Percentiles rank a stretch among this genome's conserved stretches.
These are phyloP conservation scores for Leptodermis oblonga DNA, from an alignment of 257 asterid species.

Conservation along the genomic window DNA sequence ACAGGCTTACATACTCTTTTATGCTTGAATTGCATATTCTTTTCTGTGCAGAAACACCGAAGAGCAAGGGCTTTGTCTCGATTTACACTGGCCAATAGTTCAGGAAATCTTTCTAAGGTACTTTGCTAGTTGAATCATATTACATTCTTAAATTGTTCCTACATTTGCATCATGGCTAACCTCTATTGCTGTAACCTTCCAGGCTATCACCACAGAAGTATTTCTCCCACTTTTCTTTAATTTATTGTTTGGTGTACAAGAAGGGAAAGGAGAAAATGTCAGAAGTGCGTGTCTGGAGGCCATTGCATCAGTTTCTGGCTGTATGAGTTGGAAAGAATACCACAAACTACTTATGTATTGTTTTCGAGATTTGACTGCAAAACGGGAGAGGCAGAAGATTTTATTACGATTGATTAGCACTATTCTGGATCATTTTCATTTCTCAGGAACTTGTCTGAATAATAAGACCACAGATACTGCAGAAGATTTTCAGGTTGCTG, in stretches of 20 bases:
- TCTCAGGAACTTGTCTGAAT: slow-evolving; percentile 36
- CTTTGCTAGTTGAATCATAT: slow-evolving; percentile 14
- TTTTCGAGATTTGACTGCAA: slow-evolving; percentile 61
- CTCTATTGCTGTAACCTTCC: slow-evolving; percentile 17
- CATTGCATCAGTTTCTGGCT: slow-evolving; percentile 66
- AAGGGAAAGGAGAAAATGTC: slow-evolving; percentile 86
- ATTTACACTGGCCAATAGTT: slow-evolving; percentile 43
- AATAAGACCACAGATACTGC: slow-evolving; percentile 34
- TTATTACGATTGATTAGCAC: slow-evolving; percentile 64
- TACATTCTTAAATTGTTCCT: neutral
- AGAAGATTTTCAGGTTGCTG: slow-evolving; percentile 39
- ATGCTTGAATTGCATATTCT: neutral
- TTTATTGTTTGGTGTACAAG: slow-evolving; percentile 62
- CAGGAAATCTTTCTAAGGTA: slow-evolving; percentile 64
- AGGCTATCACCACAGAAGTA: slow-evolving; percentile 69
- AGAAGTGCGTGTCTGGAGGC: slow-evolving; percentile 77
- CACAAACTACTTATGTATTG: slow-evolving; percentile 57
- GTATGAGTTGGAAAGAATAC: slow-evolving; percentile 75
- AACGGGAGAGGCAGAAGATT: slow-evolving; percentile 71
- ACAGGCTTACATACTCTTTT: slow-evolving; percentile 3
- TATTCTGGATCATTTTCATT: slow-evolving; percentile 75
- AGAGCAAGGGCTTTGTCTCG: slow-evolving; percentile 87
- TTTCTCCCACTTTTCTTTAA: slow-evolving; percentile 74
- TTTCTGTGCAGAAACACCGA: slow-evolving; percentile 69
- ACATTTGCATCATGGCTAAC: slow-evolving; percentile 14